phyloP scores from a whole-genome alignment of 2,329 filamentous ascomycete genomes.

The Trichoderma harzianum region DNA sequence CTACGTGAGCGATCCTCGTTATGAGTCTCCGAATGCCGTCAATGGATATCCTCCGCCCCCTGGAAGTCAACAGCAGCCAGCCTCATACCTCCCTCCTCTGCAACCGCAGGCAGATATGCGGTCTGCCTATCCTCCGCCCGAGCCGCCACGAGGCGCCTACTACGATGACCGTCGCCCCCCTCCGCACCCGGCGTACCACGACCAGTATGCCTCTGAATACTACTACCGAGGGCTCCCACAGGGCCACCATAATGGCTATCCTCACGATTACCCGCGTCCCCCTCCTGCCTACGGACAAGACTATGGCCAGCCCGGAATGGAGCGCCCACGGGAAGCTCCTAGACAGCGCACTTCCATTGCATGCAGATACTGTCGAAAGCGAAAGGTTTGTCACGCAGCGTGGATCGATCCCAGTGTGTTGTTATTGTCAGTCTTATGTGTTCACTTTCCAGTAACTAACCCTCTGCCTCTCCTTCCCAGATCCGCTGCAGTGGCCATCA shows the following conservation, averaged over 20 bases:
- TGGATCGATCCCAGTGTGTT: neutral
- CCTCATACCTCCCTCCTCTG: conserved; percentile 37
- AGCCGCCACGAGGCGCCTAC: conserved; percentile 39
- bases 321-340: conserved; percentile 44
- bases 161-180: conserved; percentile 37
- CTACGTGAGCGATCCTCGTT: conserved; percentile 36
- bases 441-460: neutral
- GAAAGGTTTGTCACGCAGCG: conserved; percentile 46
- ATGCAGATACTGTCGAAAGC: conserved; percentile 58
- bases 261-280: conserved; percentile 29
- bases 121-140: conserved; percentile 38
- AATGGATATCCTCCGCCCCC: conserved; percentile 47
- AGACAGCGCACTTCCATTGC: conserved; percentile 58
- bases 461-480: conserved; percentile 30
- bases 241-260: conserved; percentile 30
- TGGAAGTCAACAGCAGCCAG: conserved; percentile 29
- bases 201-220: conserved; percentile 36
- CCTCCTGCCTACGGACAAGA: conserved; percentile 34
- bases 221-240: conserved; percentile 33
- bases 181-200: conserved; percentile 30
- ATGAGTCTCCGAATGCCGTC: conserved; percentile 42
- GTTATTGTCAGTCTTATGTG: neutral
- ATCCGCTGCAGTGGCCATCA: conserved; percentile 61
- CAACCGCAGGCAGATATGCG: conserved; percentile 37
- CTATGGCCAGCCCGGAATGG: conserved; percentile 34